Evolutionary conservation across 2,329 filamentous ascomycete genomes (phyloP).

Genomic region (Penicillium griseofulvum): DNA sequence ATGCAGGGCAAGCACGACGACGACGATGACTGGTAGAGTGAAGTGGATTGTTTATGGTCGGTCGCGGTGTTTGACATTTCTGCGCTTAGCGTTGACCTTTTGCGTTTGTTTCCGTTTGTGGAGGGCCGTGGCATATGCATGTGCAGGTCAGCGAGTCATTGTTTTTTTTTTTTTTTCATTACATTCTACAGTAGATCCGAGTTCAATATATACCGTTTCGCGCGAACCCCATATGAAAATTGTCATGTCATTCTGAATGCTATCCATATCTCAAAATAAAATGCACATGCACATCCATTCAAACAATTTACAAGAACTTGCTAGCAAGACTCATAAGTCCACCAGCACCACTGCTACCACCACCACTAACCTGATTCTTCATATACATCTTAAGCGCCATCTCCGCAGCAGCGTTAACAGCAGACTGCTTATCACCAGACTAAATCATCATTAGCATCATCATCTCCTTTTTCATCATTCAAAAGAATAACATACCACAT

Average conservation of each 20-base stretch:
- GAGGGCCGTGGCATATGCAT: conserved; percentile 6
- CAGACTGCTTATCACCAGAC: conserved; percentile 73
- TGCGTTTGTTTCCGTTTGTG: conserved; percentile 2
- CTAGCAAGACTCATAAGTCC: conserved; percentile 59
- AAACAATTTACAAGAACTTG: conserved; percentile 54
- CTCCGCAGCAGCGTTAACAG: conserved; percentile 74
- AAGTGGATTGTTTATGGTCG: conserved; percentile 9
- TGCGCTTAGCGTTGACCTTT: conserved; percentile 26
- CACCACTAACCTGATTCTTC: conserved; percentile 65
- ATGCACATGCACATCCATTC: too few relatives aligned
- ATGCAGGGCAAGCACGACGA: conserved; percentile 69
- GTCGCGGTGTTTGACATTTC: conserved; percentile 18
- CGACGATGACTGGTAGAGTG: conserved; percentile 65
- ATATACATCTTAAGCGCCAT: conserved; percentile 89
- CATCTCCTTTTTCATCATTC: background rate
- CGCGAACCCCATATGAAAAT: background rate
- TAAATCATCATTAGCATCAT: conserved; percentile 16
- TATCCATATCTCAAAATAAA: background rate
- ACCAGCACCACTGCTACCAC: conserved; percentile 47
- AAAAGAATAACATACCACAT: conserved; percentile 45
- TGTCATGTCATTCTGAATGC: background rate
- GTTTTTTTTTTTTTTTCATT: background rate
- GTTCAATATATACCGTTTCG: conserved; percentile 11
- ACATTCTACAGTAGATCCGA: background rate
- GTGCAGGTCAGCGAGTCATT: conserved; percentile 3